A percentile compares a stretch with the other conserved stretches of the same genome.
These are phyloP conservation scores for Thelonectria discophora DNA, from an alignment of 2,329 filamentous ascomycete species.

Conservation along the genomic window DNA sequence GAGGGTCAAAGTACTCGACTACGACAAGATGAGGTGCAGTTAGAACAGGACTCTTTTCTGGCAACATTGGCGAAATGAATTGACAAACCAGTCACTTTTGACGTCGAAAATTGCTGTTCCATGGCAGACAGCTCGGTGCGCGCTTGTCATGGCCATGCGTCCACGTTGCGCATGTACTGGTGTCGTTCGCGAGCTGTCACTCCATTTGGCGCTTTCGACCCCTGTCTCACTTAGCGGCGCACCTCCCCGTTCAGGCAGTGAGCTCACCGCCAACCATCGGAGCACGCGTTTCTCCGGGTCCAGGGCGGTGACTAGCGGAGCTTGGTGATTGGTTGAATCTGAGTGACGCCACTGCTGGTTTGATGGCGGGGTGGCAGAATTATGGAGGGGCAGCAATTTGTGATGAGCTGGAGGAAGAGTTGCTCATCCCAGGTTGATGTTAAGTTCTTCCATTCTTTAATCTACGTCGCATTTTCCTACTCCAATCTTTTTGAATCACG, in stretches of 20 bases:
- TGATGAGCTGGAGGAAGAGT: not conserved
- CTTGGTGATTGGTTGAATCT: constrained; percentile 28
- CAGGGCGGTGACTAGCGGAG: constrained; percentile 36
- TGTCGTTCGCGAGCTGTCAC: constrained; percentile 36
- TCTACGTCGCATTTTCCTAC: not conserved
- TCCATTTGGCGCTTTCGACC: constrained; percentile 23
- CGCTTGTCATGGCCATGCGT: constrained; percentile 44
- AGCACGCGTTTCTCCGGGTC: constrained; percentile 41
- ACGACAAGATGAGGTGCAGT: constrained; percentile 26
- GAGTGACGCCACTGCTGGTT: constrained; percentile 31
- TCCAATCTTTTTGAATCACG: not conserved
- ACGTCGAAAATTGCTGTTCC: constrained; percentile 75
- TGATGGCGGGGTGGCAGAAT: constrained; percentile 47
- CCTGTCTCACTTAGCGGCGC: constrained; percentile 24
- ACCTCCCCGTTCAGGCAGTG: constrained; percentile 32
- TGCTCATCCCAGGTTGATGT: not conserved
- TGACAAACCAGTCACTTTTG: constrained; percentile 76
- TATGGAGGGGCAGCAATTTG: constrained; percentile 42
- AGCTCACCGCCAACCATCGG: constrained; percentile 41
- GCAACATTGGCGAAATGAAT: not conserved
- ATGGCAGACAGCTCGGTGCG: constrained; percentile 53
- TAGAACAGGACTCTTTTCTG: constrained; percentile 16
- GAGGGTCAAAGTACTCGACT: constrained; percentile 98
- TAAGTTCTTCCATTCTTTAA: not conserved
- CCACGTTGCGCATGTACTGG: constrained; percentile 30